phyloP scores from a whole-genome alignment of 768 basidiomycete species.

The Amanita fuliginea region DNA sequence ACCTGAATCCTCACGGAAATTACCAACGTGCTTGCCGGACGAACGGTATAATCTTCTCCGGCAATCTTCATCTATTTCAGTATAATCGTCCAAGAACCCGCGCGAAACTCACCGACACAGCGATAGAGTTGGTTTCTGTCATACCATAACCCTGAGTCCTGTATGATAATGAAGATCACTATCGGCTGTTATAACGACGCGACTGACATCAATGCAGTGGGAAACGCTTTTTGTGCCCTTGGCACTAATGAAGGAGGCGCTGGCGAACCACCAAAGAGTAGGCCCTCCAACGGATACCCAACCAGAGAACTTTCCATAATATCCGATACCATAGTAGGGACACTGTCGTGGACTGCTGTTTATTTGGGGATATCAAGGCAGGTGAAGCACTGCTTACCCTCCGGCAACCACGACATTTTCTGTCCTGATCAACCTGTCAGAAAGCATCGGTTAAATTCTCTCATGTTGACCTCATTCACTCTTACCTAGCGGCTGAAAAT shows the following conservation, averaged over 20 bases:
- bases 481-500: constrained; percentile 21
- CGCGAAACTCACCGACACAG: constrained; percentile 19
- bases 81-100: not conserved
- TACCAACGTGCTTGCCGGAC: constrained; percentile 35
- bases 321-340: constrained; percentile 46
- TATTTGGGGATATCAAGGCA: not conserved
- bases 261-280: constrained; percentile 33
- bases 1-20: not conserved
- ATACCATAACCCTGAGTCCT: constrained; percentile 33
- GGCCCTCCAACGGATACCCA: constrained; percentile 22
- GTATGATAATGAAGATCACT: not conserved
- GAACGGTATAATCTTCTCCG: constrained; percentile 40
- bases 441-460: not conserved
- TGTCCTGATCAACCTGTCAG: constrained; percentile 24
- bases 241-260: constrained; percentile 23
- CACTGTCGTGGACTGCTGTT: constrained; percentile 16
- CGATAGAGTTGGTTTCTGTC: constrained; percentile 43
- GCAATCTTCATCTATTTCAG: constrained; percentile 13
- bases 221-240: constrained; percentile 24
- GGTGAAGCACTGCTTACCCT: constrained; percentile 20
- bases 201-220: constrained; percentile 18
- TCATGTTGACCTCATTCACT: not conserved
- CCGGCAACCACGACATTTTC: constrained; percentile 36
- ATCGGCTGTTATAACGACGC: too few species aligned
- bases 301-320: constrained; percentile 30